phyloP scores from a whole-genome alignment of 2,329 filamentous ascomycete genomes.

The Fusarium sp. region DNA sequence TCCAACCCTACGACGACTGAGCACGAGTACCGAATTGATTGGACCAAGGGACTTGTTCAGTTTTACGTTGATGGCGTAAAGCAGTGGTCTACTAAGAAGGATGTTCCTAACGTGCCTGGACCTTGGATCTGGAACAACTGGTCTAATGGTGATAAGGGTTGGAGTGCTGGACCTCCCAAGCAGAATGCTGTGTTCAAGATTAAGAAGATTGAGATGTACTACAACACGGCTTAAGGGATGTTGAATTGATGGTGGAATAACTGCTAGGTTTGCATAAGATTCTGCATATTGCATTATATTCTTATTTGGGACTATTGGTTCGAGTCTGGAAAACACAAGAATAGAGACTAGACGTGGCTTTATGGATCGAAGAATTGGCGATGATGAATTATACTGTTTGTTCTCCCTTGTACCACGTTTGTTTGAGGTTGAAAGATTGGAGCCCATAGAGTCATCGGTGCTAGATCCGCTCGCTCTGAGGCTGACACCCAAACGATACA shows the following conservation, averaged over 20 bases:
- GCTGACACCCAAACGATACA: too few species aligned
- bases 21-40: conserved; percentile 51
- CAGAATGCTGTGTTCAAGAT: conserved; percentile 48
- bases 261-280: accelerated
- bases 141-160: conserved; percentile 49
- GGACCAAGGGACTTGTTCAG: conserved; percentile 42
- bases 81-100: conserved; percentile 43
- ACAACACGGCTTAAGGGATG: conserved; percentile 42
- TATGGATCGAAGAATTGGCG: too few species aligned
- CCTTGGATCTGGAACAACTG: conserved; percentile 52
- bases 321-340: not conserved
- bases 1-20: conserved; percentile 43
- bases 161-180: conserved; percentile 48
- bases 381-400: too few species aligned
- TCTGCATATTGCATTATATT: too few species aligned
- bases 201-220: conserved; percentile 49
- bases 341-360: not conserved
- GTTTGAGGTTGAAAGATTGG: too few species aligned
- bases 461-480: too few species aligned
- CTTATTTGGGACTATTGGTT: accelerated
- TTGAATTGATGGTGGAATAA: not conserved
- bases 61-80: conserved; percentile 48
- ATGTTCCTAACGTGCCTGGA: conserved; percentile 44
- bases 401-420: too few species aligned
- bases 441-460: too few species aligned